These are phyloP conservation scores for Leonotis leonurus DNA, from an alignment of 257 asterid genomes.

Conservation along the genomic window DNA sequence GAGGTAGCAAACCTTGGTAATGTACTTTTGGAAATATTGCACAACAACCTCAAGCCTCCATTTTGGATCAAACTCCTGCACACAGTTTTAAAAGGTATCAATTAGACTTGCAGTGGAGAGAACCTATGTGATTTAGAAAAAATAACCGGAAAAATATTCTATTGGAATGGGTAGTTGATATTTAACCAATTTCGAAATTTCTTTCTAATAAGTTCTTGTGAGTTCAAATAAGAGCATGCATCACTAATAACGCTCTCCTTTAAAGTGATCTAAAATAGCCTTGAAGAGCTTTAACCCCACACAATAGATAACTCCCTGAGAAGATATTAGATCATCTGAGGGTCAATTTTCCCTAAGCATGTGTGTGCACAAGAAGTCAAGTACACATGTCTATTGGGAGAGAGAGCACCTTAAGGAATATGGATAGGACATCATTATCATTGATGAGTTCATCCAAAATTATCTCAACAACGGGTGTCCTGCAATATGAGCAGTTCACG, in stretches of 20 bases:
- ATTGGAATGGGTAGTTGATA: neutral
- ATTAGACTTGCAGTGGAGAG: neutral
- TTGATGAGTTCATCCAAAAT: slow-evolving; percentile 76
- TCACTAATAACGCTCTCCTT: neutral
- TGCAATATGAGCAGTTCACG: slow-evolving; percentile 33
- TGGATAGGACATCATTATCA: slow-evolving; percentile 37
- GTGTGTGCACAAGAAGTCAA: neutral
- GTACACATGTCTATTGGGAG: neutral
- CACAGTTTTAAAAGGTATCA: slow-evolving; percentile 11
- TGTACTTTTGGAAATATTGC: slow-evolving; percentile 76
- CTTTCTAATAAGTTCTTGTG: neutral
- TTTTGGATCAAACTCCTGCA: slow-evolving; percentile 65
- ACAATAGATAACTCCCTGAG: neutral
- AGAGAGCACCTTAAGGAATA: slow-evolving; percentile 71
- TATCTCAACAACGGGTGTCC: slow-evolving; percentile 69
- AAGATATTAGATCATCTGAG: slow-evolving; percentile 1
- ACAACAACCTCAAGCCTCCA: slow-evolving; percentile 59
- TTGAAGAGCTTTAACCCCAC: neutral
- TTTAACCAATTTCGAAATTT: neutral
- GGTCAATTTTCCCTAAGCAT: neutral
- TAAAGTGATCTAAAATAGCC: neutral
- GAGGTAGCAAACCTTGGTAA: slow-evolving; percentile 48
- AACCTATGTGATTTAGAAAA: neutral
- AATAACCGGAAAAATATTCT: neutral
- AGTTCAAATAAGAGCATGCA: neutral